Percentiles rank a stretch among this genome's conserved stretches.
These are phyloP conservation scores for Apiospora pterosperma DNA, from an alignment of 2,329 filamentous ascomycete genomes.

Conservation along the genomic window DNA sequence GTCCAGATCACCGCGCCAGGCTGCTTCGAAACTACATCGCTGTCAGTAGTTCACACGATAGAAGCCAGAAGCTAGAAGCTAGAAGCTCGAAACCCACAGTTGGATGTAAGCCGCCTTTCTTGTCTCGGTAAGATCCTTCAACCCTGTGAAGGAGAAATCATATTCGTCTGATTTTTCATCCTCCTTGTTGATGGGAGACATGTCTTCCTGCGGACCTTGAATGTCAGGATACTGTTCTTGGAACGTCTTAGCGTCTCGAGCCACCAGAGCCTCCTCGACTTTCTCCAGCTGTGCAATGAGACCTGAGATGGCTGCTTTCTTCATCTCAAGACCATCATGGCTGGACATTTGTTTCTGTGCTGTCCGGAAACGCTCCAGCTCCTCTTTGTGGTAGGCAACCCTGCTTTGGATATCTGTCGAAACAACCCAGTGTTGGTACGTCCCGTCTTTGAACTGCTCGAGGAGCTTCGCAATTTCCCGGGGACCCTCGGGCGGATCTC, in stretches of 20 bases:
- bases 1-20: constrained; percentile 66
- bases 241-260: constrained; percentile 64
- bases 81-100: constrained; percentile 44
- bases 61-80: not conserved
- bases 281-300: constrained; percentile 49
- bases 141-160: constrained; percentile 48
- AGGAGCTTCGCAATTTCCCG: constrained; percentile 51
- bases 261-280: constrained; percentile 52
- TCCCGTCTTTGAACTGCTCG: constrained; percentile 42
- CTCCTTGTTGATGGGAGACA: constrained; percentile 10
- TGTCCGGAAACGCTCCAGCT: constrained; percentile 31
- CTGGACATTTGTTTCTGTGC: constrained; percentile 27
- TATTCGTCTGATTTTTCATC: constrained; percentile 40
- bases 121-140: constrained; percentile 52
- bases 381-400: constrained; percentile 22
- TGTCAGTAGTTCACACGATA: not conserved
- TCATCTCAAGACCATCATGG: constrained; percentile 40
- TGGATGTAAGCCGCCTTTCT: constrained; percentile 58
- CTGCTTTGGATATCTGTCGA: constrained; percentile 31
- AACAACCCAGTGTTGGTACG: constrained; percentile 58
- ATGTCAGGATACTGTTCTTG: constrained; percentile 58
- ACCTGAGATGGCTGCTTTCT: constrained; percentile 50
- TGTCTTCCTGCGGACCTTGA: constrained; percentile 16
- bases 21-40: constrained; percentile 62
- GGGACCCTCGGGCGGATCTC: constrained; percentile 24